Percentiles rank a stretch among this genome's conserved stretches.
These are phyloP conservation scores for Leucosporidium scottii DNA, from an alignment of 768 basidiomycete genomes.

Conservation along the genomic window DNA sequence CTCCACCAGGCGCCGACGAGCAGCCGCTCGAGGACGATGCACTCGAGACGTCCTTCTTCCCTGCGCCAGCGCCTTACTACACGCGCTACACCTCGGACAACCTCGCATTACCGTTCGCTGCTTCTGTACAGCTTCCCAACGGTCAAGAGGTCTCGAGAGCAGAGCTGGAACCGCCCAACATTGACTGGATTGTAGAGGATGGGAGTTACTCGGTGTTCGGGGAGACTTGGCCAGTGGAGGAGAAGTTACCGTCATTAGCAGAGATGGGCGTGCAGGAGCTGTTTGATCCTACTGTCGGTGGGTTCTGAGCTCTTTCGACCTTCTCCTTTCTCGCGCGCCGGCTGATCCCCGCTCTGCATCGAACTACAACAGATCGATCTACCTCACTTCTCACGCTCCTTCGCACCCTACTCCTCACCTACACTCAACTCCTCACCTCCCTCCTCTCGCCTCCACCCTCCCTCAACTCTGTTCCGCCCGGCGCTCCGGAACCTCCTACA, in stretches of 20 bases:
- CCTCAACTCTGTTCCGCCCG: constrained; percentile 40
- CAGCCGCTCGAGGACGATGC: no score
- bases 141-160: constrained; percentile 43
- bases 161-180: constrained; percentile 71
- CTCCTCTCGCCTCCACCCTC: constrained; percentile 55
- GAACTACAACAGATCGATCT: constrained; percentile 56
- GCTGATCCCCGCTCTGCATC: neutral
- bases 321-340: neutral
- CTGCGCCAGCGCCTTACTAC: constrained; percentile 80
- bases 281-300: constrained; percentile 55
- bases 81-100: constrained; percentile 68
- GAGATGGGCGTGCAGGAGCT: constrained; percentile 74
- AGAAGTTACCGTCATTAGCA: constrained; percentile 70
- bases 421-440: constrained; percentile 64
- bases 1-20: no score
- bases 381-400: constrained; percentile 65
- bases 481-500: constrained; percentile 43
- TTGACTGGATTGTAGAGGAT: constrained; percentile 85
- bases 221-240: constrained; percentile 86
- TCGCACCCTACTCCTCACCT: constrained; percentile 69
- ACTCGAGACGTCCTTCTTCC: constrained; percentile 50
- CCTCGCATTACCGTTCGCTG: constrained; percentile 58
- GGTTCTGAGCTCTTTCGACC: constrained; percentile 45
- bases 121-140: constrained; percentile 37
- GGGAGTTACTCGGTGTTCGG: constrained; percentile 75